These are phyloP conservation scores for Phytopythium delawarense DNA, from an alignment of 352 stramenopile species.

Conservation along the genomic window DNA sequence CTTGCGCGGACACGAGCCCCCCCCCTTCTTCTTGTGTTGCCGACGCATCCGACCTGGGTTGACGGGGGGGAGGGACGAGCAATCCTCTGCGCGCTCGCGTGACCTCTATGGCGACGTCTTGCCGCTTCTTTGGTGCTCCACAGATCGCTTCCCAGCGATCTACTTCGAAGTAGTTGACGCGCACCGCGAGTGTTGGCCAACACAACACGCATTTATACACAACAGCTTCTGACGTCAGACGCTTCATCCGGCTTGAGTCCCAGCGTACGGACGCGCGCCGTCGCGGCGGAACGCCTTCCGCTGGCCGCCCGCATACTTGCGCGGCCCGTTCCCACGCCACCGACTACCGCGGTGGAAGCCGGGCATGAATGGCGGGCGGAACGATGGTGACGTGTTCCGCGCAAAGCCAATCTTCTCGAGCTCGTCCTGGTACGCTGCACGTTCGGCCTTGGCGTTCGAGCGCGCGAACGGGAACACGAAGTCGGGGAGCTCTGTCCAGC, in stretches of 20 bases:
- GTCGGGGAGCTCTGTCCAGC: constrained; percentile 57
- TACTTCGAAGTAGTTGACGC: not conserved
- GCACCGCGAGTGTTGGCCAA: not conserved
- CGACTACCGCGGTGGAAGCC: constrained; percentile 47
- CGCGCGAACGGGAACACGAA: constrained; percentile 68
- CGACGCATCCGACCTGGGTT: not conserved
- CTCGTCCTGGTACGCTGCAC: constrained; percentile 54
- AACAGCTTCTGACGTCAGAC: not conserved
- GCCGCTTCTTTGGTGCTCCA: not conserved
- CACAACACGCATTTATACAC: not conserved
- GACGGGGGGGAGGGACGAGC: not conserved
- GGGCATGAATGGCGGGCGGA: constrained; percentile 37
- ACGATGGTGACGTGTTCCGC: constrained; percentile 40
- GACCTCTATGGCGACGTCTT: not conserved
- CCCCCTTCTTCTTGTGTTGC: not conserved
- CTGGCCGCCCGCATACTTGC: constrained; percentile 47
- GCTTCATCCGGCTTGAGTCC: constrained; percentile 28
- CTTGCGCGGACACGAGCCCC: not conserved
- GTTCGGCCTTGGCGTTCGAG: constrained; percentile 40
- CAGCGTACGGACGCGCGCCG: constrained; percentile 15
- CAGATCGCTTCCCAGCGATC: not conserved
- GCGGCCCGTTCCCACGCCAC: constrained; percentile 36
- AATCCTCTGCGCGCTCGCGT: not conserved
- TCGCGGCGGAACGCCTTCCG: constrained; percentile 27
- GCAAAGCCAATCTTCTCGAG: constrained; percentile 56